Evolutionary conservation across 192 early-diverging fungal genomes (phyloP), one percentile per base, ranked within the genome.

Genomic region (Gigaspora rosea): DNA sequence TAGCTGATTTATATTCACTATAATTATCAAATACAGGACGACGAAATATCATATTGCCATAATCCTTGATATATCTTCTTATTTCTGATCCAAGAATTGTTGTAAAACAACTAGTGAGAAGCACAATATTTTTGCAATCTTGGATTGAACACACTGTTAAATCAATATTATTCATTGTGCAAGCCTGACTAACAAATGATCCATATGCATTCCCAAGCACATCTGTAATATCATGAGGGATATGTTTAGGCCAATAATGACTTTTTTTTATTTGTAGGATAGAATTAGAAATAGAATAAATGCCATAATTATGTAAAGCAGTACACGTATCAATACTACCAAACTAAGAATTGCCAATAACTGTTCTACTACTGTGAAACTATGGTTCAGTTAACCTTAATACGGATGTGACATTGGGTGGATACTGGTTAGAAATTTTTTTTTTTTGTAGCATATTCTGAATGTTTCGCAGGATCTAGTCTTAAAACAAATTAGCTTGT

Each of bases 81-180:
- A 65, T n/a, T 65, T 65, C 63, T 35, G 32, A 35, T 65, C 33
- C 35, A n/a, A 65, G 63, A 35, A 6, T 65, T 65, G 63, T 65
- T 65, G 63, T 65, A 65, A 32, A 65, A 65, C 35, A 65, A 35
- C 63, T 65, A 46, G 5, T 61, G 6, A 5, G 5, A 22, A 61
- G 27, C 6, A 18, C 27, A 61, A 11, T 18, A n/a, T n/a, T n/a
- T n/a, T n/a, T n/a, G n/a, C n/a, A n/a, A n/a, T n/a, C n/a, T n/a
- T n/a, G n/a, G n/a, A 11, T 5, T 61, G 18, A 61, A n/a, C n/a
- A n/a, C n/a, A n/a, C n/a, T n/a, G n/a, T n/a, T n/a, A n/a, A n/a
- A n/a, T n/a, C n/a, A n/a, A n/a, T n/a, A n/a, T n/a, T n/a, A n/a
- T n/a, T n/a, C n/a, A n/a, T n/a, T n/a, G n/a, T n/a, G n/a, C n/a